Evolutionary conservation across 257 asterid genomes (phyloP).

Genomic region (Plantago major): DNA sequence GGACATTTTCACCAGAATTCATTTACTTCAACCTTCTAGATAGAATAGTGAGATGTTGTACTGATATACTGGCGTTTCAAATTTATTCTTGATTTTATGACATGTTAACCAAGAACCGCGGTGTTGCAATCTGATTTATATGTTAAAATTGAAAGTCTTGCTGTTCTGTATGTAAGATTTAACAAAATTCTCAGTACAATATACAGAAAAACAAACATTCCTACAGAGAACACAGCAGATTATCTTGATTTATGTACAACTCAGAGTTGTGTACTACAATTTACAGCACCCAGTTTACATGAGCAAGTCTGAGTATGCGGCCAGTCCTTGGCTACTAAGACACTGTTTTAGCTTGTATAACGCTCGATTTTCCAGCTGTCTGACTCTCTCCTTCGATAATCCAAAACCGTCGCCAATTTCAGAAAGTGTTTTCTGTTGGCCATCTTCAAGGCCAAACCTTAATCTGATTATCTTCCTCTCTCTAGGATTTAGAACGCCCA

Average conservation of each 20-base stretch:
- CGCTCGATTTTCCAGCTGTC: conserved; percentile 87
- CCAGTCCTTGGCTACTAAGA: conserved; percentile 59
- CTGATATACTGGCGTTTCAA: no score
- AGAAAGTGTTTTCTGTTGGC: conserved; percentile 57
- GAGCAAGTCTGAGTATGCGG: conserved; percentile 56
- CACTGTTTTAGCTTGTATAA: conserved; percentile 71
- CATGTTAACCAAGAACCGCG: no score
- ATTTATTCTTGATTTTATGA: no score
- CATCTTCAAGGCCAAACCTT: conserved; percentile 68
- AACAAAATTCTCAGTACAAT: background rate
- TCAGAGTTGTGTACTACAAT: conserved; percentile 5
- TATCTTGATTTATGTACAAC: conserved; percentile 29
- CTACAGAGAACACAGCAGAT: background rate
- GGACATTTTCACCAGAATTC: no score
- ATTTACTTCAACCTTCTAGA: no score
- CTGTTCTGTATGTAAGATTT: background rate
- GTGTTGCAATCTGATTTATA: no score
- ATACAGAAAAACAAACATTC: background rate
- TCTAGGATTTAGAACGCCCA: conserved; percentile 61
- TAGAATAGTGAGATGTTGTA: no score
- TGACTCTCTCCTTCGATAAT: conserved; percentile 78
- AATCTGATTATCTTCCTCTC: conserved; percentile 65
- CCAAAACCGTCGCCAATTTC: conserved; percentile 73
- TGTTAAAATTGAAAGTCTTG: background rate
- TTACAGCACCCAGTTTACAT: conserved; percentile 24